Conservation (phyloP, 352 stramenopile genomes). For the Globisporangium perplexum region DNA sequence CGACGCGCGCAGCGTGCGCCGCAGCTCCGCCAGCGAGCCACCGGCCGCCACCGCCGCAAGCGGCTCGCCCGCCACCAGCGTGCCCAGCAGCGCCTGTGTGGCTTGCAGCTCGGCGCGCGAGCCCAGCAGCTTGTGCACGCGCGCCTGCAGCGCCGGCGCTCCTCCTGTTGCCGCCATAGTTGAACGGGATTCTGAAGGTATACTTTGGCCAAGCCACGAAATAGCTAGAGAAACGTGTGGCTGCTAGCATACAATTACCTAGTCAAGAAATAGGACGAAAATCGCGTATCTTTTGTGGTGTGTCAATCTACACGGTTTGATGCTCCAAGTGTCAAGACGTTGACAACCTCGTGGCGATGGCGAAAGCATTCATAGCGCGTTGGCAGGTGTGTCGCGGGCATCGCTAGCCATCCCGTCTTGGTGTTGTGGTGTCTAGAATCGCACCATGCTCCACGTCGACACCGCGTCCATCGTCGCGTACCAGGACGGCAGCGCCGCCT, state of each 20-base stretch:
- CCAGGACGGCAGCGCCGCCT: conserved; percentile 42
- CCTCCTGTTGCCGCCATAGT: not conserved
- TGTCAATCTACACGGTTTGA: not conserved
- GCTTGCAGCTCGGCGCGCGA: conserved; percentile 59
- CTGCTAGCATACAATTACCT: not conserved
- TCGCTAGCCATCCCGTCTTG: too few relatives aligned
- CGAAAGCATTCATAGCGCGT: not conserved
- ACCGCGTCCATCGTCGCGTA: conserved; percentile 30
- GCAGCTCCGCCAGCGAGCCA: conserved; percentile 30
- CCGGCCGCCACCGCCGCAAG: not conserved
- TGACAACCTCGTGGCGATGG: too few relatives aligned
- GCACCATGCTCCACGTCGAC: conserved; percentile 53
- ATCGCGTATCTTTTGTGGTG: not conserved
- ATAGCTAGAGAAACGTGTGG: not conserved
- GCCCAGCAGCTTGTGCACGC: conserved; percentile 58
- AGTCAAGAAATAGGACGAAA: not conserved
- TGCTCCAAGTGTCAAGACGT: too few relatives aligned
- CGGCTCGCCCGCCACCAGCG: conserved; percentile 32
- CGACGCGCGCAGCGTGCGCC: conserved; percentile 36
- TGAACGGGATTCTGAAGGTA: not conserved
- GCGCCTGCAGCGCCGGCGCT: conserved; percentile 27
- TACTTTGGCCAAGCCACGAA: not conserved
- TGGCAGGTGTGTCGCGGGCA: not conserved
- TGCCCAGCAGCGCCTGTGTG: conserved; percentile 49
- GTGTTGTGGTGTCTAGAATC: conserved; percentile 28